phyloP scores from a whole-genome alignment of 1,284 basidiomycete genomes.

The Leccinum fuscescens region DNA sequence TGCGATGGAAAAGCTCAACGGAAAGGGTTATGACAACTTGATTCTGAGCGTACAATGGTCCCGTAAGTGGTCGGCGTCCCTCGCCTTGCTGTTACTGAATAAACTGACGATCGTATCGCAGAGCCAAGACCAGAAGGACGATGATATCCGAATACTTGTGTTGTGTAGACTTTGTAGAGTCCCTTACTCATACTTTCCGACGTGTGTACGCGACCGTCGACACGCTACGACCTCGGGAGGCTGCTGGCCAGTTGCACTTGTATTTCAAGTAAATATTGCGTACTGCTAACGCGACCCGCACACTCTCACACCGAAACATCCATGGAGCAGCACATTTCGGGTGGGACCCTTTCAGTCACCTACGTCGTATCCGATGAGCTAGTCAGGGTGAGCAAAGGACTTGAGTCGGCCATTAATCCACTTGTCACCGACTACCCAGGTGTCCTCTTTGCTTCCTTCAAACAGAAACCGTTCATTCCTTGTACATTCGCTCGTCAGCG shows the following conservation, averaged over 20 bases:
- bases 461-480: conserved; percentile 78
- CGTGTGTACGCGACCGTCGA: background rate
- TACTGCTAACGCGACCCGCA: background rate
- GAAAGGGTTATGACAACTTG: conserved; percentile 87
- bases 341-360: conserved; percentile 25
- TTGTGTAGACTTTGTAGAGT: background rate
- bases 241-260: background rate
- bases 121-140: conserved; percentile 43
- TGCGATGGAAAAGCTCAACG: conserved; percentile 93
- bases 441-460: conserved; percentile 75
- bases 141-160: conserved; percentile 19
- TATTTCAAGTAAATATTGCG: background rate
- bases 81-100: background rate
- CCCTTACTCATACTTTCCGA: background rate
- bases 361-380: conserved; percentile 64
- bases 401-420: background rate
- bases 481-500: conserved; percentile 71
- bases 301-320: background rate
- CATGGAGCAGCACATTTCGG: conserved; percentile 10
- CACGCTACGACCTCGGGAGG: background rate
- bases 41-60: conserved; percentile 90
- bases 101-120: conserved; percentile 15
- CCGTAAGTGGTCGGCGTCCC: conserved; percentile 47
- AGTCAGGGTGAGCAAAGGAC: conserved; percentile 40
- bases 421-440: conserved; percentile 33